Evolutionary conservation across 1,284 basidiomycete genomes (phyloP), one percentile per base, ranked within the genome.

Genomic region (Lentinus polychrous): DNA sequence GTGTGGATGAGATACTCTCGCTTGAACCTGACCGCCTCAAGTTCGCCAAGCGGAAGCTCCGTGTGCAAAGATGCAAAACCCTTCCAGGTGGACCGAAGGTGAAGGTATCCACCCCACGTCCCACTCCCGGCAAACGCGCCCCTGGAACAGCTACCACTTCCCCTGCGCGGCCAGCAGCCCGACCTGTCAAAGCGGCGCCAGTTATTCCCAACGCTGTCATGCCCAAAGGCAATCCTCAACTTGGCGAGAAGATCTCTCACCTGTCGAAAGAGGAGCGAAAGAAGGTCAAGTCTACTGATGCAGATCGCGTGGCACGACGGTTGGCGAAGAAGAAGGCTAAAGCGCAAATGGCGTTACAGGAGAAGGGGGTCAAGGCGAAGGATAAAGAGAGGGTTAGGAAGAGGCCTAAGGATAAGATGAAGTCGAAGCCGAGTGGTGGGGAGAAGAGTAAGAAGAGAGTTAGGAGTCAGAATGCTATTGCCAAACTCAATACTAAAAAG

Each of bases 231-330:
- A 81, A 94, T 62, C 90, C 91, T 0, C 60, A 64, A 3, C 79
- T 95, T 1, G 94, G 93, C 4, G 78, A 79, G 53, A 83, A 83
- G 60, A 70, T 96, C 37, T 80, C 76, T 27, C 74, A 80, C 43
- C 69, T 95, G 33, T 76, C 84, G n/a, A 94, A 94, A 66, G 86
- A 90, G 10, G 86, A 87, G 53, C 79, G 94, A 50, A 95, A 94
- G 70, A 71, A 78, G 38, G 80, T 73, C 57, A 97, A 97, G 68
- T 74, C 82, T 0, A 60, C 75, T 14, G 86, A 96, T 60, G 74
- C 81, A 0, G 87, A 89, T 47, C 81, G 94, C 37, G 73, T 91
- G 40, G 87, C 86, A 37, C 71, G 94, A 45, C 75, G 94, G 45
- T 62, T 94, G 60, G 90, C 90, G 41, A 96, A 96, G 80, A 94